Base-by-base conservation (phyloP, 495 filamentous ascomycete species). In the Aspergillus panamensis region DNA sequence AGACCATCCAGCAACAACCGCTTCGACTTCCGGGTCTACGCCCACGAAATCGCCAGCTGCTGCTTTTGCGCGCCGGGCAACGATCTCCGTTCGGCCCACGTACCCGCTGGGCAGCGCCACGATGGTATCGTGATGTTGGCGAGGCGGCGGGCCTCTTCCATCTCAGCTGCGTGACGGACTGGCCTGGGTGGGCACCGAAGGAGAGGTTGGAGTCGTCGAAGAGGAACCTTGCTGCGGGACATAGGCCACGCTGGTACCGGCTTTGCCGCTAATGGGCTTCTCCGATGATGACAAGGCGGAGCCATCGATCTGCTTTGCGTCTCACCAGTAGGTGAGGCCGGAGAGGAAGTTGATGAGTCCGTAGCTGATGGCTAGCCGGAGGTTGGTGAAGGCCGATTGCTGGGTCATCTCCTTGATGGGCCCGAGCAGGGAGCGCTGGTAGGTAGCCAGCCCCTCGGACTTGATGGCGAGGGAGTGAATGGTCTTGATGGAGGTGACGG, bases 41-140 rank as follows among this genome's bases (percentile, higher is more conserved):
- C 88, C 29, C 90, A 70, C 4, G 90, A 89, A 53, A 94, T 87
- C 6, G 85, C 81, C n/a, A 92, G 69, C 3, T 88, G 78, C 69
- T 92, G 90, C 63, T 83, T 83, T 71, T 94, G 90, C 0, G 88
- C 89, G 9, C 88, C 89, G 0, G 82, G 87, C 48, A 94, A 77
- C 76, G 25, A 6, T 84, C 74, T 0, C 87, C 86, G 53, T 84
- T 82, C 40, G 77, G 76, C 3, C 84, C 86, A 45, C 70, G 59
- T 89, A 89, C 5, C 83, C 83, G 2, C 86, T 73, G 0, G 84
- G 84, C 33, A 87, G 62, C 1, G 69, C 66, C 54, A 68, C 63
- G 59, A 88, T 81, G 12, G 76, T 76, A 17, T 84, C 80, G 64
- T 85, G 82, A 87, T 82, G 52, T 81, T 79, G 48, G 81, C 82